Base-by-base conservation (phyloP, 2,329 filamentous ascomycete species). In the Aspergillus carbonarius region DNA sequence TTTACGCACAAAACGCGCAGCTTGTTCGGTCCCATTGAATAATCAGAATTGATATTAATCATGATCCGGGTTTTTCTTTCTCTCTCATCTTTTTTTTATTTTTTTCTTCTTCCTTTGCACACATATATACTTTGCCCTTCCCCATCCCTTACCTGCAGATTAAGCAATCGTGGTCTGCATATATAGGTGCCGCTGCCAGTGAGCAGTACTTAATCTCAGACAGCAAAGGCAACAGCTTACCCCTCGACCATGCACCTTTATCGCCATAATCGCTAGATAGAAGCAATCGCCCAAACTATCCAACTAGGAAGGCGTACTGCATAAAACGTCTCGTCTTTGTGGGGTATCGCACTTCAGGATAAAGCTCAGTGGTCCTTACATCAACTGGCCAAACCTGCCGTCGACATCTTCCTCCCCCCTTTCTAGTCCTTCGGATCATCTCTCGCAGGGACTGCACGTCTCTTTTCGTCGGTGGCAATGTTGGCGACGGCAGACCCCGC, bases 1-100 rank as follows among this genome's bases (percentile, higher is more conserved):
- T 52, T 50, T 53, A 60, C 70, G 71, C 72, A 72, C 65, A 74
- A 74, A 73, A 65, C 42, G 48, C 72, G 68, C 72, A 72, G 62
- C 61, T 58, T 39, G 59, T 54, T 50, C 60, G 60, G 53, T 60
- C 58, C 20, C 20, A 54, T 42, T 18, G 40, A 57, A 30, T 57
- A 50, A 60, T 57, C 39, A 40, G 30, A 57, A 47, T 13, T 46
- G 34, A 35, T 25, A 15, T 40, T 20, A 34, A 54, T 6, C 2
- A 34, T 32, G 5, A 7, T 40, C 17, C 17, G 12, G 39, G 35
- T 32, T 15, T 51, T 7, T 53, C 15, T 53, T 35, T n/a, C n/a
- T 50, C 39, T 15, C 34, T 23, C 23, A 3, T 23, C 23, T 23
- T 23, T 5, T 23, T 3, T 23, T 23, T 23, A n/a, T n/a, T 27